Conservation (phyloP, 495 filamentous ascomycete genomes). For the Xanthoparmelia taractica region DNA sequence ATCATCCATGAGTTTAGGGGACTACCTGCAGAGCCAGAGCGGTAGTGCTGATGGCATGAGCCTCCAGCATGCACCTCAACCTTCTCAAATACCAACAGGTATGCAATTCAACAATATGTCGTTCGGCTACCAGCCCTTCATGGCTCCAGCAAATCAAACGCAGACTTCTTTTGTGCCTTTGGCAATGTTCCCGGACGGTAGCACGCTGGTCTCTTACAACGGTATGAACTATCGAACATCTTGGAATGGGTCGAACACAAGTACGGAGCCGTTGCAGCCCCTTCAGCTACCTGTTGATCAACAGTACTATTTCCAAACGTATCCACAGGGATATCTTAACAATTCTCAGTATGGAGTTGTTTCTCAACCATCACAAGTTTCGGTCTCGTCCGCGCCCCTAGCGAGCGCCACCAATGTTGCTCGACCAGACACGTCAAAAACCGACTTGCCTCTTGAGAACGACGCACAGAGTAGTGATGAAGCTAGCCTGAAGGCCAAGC, state of each 20-base stretch:
- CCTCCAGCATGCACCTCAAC: background rate
- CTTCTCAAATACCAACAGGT: background rate
- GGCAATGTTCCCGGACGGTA: slow-evolving; percentile 17
- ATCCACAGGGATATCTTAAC: background rate
- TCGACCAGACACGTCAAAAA: slow-evolving; percentile 12
- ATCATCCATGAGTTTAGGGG: background rate
- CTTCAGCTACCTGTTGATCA: slow-evolving; percentile 2
- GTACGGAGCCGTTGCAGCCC: slow-evolving; percentile 18
- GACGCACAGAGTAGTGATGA: slow-evolving; percentile 22
- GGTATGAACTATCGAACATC: slow-evolving; percentile 21
- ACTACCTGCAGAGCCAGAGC: background rate
- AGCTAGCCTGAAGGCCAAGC: slow-evolving; percentile 27
- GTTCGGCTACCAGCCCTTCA: slow-evolving; percentile 5
- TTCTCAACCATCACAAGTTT: background rate
- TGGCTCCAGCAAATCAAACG: slow-evolving; percentile 12
- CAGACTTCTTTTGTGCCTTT: slow-evolving; percentile 11
- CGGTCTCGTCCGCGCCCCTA: slow-evolving; percentile 2
- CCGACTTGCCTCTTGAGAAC: slow-evolving; percentile 11
- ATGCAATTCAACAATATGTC: background rate
- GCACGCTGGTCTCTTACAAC: slow-evolving; percentile 19
- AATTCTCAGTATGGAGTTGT: background rate
- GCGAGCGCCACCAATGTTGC: slow-evolving; percentile 16
- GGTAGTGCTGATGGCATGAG: background rate
- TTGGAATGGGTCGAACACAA: slow-evolving; percentile 20
- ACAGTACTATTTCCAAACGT: background rate